Base-by-base conservation (phyloP, 73 alveolate species). In the Stentor roeselii region DNA sequence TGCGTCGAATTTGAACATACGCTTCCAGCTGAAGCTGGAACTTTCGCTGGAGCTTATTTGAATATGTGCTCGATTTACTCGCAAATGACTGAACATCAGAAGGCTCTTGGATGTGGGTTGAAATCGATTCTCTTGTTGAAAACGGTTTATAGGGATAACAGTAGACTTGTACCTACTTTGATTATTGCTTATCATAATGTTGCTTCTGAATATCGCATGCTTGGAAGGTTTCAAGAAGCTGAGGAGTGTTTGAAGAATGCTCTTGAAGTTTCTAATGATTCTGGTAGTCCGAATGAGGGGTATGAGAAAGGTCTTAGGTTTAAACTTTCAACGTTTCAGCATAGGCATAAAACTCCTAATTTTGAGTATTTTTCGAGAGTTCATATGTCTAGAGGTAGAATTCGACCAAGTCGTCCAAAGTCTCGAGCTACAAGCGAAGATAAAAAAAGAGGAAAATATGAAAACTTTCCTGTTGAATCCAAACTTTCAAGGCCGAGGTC, bases 41-140 rank as follows among this genome's bases (percentile, higher is more conserved):
- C 11, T 21, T 21, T 67, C 14, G 37, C 80, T 67, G 80, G 41
- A 30, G n/a, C 41, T n/a, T 32, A 67, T 67, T 67, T 67, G 80
- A 67, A 67, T 67, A 67, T 67, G 11, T n/a, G 50, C 34, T 36
- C 37, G 11, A 67, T 67, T 67, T 27, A 21, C 0, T 67, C 80
- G 1, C 15, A 34, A 21, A 32, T 14, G 34, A 32, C 27, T 21
- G 41, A 67, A 2, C 80, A 67, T 67, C 42, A 67, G 41, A n/a
- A 32, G 11, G 80, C 80, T 2, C 37, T 67, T 27, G 41, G 41
- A 2, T 32, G 34, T 32, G 80, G 42, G 11, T 67, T 67, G 80
- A 67, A 67, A 67, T 30, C 80, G 14, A 1, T 67, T 1, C 14
- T 27, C 37, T 32, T 30, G 27, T 67, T 67, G 37, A 67, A 67